Percentiles rank a stretch among this genome's conserved stretches.
Evolutionary conservation across 2,329 filamentous ascomycete genomes (phyloP).

Genomic region (Phialophora verrucosa): DNA sequence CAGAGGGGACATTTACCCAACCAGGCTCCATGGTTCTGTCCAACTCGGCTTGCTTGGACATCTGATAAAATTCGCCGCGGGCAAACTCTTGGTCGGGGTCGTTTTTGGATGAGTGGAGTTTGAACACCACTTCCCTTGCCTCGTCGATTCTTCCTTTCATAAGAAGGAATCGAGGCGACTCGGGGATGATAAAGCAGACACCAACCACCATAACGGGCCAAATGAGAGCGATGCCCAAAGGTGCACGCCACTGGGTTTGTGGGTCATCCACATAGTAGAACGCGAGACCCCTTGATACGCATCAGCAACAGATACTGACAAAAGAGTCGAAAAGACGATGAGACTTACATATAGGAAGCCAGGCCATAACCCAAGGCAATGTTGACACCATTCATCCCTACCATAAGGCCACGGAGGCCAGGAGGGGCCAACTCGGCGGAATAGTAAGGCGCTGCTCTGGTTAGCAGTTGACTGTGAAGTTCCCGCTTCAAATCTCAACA

Average conservation of each 20-base stretch:
- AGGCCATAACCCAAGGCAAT: slow-evolving; percentile 33
- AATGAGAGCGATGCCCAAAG: slow-evolving; percentile 30
- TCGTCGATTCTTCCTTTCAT: slow-evolving; percentile 40
- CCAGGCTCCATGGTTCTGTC: slow-evolving; percentile 29
- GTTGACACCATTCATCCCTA: slow-evolving; percentile 34
- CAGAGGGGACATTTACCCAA: slow-evolving; percentile 16
- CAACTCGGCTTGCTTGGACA: slow-evolving; percentile 33
- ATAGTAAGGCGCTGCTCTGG: slow-evolving; percentile 23
- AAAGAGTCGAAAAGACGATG: no score
- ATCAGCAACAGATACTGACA: no score
- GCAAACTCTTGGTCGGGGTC: slow-evolving; percentile 32
- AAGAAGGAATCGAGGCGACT: slow-evolving; percentile 41
- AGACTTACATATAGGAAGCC: slow-evolving; percentile 25
- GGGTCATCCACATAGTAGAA: slow-evolving; percentile 29
- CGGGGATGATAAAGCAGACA: slow-evolving; percentile 40
- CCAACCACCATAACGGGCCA: slow-evolving; percentile 36
- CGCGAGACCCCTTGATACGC: slow-evolving; percentile 18
- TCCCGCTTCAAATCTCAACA: neutral
- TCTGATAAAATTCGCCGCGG: slow-evolving; percentile 32
- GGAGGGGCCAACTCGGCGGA: slow-evolving; percentile 35
- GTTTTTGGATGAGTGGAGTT: slow-evolving; percentile 31
- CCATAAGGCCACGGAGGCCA: slow-evolving; percentile 33
- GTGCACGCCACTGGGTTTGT: slow-evolving; percentile 30
- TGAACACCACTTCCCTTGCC: slow-evolving; percentile 37
- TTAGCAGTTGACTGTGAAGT: neutral